Base-by-base conservation (phyloP, 2,329 filamentous ascomycete species). In the Orbilia brochopaga region DNA sequence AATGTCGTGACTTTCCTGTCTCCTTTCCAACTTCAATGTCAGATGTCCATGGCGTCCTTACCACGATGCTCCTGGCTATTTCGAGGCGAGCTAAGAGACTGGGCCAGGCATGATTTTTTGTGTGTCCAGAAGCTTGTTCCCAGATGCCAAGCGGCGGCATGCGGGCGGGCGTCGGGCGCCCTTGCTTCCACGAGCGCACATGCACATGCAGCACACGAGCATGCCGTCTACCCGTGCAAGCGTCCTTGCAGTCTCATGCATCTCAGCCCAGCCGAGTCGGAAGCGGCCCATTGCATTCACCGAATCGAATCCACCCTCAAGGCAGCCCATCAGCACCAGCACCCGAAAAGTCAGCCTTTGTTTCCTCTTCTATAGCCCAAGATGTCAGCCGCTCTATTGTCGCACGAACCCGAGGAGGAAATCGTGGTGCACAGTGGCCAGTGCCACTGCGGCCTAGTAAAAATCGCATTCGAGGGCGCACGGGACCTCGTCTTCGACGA, bases 361-460 rank as follows among this genome's bases (percentile, higher is more conserved):
- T 27, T 30, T 51, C 19, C 17, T 56, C 42, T 51, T 27, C 19
- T 51, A 19, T 32, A 1, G 15, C 52, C 50, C 53, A 58, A 3
- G 21, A 70, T 64, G 66, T 64, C 66, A n/a, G 32, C 53, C 56
- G 48, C 53, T 44, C 40, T 40, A 24, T 21, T 40, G 52, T 44
- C 60, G 40, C 60, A 60, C 58, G 55, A 65, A 32, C 40, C 23
- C 19, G 44, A 17, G 50, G 11, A 27, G 35, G 60, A 72, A 56
- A 55, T 65, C 48, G 67, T 72, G 17, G 42, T 65, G 23, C 67
- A 72, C 44, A 65, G 64, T 56, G 67, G 67, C 23, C 40, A 57
- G 60, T 72, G 67, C 60, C 67, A 72, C 32, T 72, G 67, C 60
- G 60, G 67, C 42, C 60, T 72, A 42, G 60, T 72, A 30, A 56